A percentile compares a stretch with the other conserved stretches of the same genome.
These are phyloP conservation scores for Fusarium sp. DNA, from an alignment of 2,329 filamentous ascomycete species.

Conservation along the genomic window DNA sequence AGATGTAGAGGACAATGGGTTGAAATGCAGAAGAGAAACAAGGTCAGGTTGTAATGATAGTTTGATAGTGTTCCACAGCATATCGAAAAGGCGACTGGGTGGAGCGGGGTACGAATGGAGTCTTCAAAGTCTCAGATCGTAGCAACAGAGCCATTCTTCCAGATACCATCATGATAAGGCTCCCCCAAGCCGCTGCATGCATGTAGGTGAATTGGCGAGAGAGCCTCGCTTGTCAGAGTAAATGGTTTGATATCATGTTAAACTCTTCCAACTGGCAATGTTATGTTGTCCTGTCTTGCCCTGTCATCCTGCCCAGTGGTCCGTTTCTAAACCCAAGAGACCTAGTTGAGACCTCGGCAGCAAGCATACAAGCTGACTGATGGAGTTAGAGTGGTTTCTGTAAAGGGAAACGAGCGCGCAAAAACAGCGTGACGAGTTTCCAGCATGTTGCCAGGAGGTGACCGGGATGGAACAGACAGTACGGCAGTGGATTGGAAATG, in stretches of 20 bases:
- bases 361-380: slow-evolving; percentile 3
- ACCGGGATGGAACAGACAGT: slow-evolving; percentile 16
- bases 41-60: slow-evolving; percentile 21
- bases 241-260: slow-evolving; percentile 4
- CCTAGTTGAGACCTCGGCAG: slow-evolving; percentile 7
- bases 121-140: slow-evolving; percentile 8
- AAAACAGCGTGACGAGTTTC: neutral
- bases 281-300: neutral
- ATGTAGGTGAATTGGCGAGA: slow-evolving; percentile 1
- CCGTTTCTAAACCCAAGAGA: neutral
- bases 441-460: slow-evolving; percentile 5
- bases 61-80: slow-evolving; percentile 31
- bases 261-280: slow-evolving; percentile 3
- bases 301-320: too few relatives aligned
- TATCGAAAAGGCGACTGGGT: slow-evolving; percentile 23
- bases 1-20: slow-evolving; percentile 1
- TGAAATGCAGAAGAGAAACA: slow-evolving; percentile 22
- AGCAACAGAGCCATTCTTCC: slow-evolving; percentile 7
- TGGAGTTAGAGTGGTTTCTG: slow-evolving; percentile 1
- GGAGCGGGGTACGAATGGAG: slow-evolving; percentile 28
- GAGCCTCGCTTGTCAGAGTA: neutral
- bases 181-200: slow-evolving; percentile 8
- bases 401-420: slow-evolving; percentile 11
- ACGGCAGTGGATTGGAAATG: slow-evolving; percentile 18
- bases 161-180: slow-evolving; percentile 18